Evolutionary conservation across 2,329 filamentous ascomycete species (phyloP).

Genomic region (Clarireedia monteithiana): DNA sequence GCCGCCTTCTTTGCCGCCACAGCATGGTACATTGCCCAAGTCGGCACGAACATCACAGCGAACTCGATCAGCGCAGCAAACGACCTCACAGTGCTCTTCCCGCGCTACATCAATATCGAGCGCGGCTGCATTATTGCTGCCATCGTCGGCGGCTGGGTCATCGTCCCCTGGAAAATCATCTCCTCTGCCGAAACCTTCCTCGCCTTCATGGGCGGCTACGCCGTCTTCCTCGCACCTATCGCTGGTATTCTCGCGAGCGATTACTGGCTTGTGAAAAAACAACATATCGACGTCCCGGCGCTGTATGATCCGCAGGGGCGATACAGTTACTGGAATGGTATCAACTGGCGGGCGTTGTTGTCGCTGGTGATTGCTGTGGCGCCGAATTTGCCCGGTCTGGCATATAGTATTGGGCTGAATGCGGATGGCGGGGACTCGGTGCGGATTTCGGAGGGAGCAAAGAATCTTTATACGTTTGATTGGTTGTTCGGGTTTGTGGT

Average conservation of each 20-base stretch:
- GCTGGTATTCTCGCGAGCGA: slow-evolving; percentile 50
- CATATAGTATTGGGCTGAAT: slow-evolving; percentile 16
- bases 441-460: slow-evolving; percentile 35
- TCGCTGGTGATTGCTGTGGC: slow-evolving; percentile 20
- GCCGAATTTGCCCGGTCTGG: slow-evolving; percentile 24
- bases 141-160: slow-evolving; percentile 46
- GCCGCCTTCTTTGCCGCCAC: slow-evolving; percentile 43
- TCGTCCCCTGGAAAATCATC: slow-evolving; percentile 61
- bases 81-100: slow-evolving; percentile 47
- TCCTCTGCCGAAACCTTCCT: slow-evolving; percentile 49
- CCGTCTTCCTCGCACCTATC: slow-evolving; percentile 54
- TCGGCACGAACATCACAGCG: slow-evolving; percentile 49
- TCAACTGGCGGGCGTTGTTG: slow-evolving; percentile 24
- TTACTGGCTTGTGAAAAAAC: slow-evolving; percentile 45
- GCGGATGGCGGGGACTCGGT: slow-evolving; percentile 7
- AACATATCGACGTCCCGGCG: slow-evolving; percentile 32
- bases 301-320: slow-evolving; percentile 28
- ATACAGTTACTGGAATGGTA: slow-evolving; percentile 24
- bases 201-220: slow-evolving; percentile 59
- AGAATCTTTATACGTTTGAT: slow-evolving; percentile 55
- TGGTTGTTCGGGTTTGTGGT: slow-evolving; percentile 55
- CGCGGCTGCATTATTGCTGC: slow-evolving; percentile 49
- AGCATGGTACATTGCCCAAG: slow-evolving; percentile 45
- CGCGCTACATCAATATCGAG: slow-evolving; percentile 46
- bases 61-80: slow-evolving; percentile 48